phyloP scores from a whole-genome alignment of 192 early-diverging fungal genomes.

The Allomyces arbusculus region DNA sequence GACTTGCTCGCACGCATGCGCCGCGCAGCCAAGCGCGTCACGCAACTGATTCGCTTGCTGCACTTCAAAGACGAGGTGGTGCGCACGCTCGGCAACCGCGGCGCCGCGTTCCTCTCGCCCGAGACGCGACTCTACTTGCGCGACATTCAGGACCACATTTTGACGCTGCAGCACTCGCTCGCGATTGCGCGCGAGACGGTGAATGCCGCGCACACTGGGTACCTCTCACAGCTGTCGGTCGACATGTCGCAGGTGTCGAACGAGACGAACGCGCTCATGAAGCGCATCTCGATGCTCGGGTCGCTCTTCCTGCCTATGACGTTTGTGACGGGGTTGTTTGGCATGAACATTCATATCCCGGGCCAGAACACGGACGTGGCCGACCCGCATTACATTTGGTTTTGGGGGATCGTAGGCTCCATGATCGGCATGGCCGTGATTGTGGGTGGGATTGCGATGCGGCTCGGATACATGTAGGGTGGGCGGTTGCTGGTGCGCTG shows the following conservation, averaged over 20 bases:
- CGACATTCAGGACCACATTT: conserved; percentile 18
- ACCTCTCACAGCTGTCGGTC: conserved; percentile 54
- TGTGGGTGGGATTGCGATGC: conserved; percentile 4
- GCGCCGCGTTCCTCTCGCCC: neutral
- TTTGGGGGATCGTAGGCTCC: conserved; percentile 32
- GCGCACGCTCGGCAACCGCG: conserved; percentile 4
- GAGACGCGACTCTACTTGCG: conserved; percentile 21
- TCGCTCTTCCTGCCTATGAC: conserved; percentile 36
- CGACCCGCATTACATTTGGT: conserved; percentile 7
- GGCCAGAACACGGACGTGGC: conserved; percentile 21
- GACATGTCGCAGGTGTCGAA: conserved; percentile 27
- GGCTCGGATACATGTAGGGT: too few species aligned
- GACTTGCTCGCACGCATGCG: conserved; percentile 40
- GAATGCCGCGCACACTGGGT: conserved; percentile 47
- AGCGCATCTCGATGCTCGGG: conserved; percentile 26
- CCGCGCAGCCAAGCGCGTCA: conserved; percentile 29
- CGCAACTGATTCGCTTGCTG: conserved; percentile 7
- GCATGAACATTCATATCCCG: conserved; percentile 44
- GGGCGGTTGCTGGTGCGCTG: too few species aligned
- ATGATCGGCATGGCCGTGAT: conserved; percentile 13
- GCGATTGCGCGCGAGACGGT: conserved; percentile 37
- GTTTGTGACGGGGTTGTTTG: conserved; percentile 37
- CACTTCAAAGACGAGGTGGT: conserved; percentile 5
- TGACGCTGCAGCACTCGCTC: conserved; percentile 13
- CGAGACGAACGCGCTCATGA: conserved; percentile 27